phyloP scores from a whole-genome alignment of 2,329 filamentous ascomycete genomes.

The Trichoderma koningii region DNA sequence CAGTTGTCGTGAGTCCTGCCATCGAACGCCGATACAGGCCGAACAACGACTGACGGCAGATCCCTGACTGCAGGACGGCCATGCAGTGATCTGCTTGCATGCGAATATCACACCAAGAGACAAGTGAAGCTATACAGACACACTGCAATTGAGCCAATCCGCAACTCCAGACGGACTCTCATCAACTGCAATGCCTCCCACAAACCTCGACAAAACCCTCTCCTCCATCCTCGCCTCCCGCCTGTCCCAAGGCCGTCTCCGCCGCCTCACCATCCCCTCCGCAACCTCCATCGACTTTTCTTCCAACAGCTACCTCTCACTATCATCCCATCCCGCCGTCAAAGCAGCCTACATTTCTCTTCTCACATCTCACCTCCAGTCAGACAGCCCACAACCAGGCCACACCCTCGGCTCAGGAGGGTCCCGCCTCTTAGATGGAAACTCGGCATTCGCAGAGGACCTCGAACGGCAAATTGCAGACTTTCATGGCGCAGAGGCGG shows the following conservation, averaged over 20 bases:
- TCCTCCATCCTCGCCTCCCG: constrained; percentile 36
- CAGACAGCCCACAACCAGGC: constrained; percentile 20
- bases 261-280: constrained; percentile 59
- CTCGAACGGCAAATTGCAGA: constrained; percentile 51
- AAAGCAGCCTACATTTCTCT: constrained; percentile 65
- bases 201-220: constrained; percentile 36
- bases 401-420: constrained; percentile 51
- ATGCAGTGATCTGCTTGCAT: neutral
- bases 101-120: neutral
- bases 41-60: too few species aligned
- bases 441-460: constrained; percentile 47
- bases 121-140: neutral
- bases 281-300: constrained; percentile 73
- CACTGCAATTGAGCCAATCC: neutral
- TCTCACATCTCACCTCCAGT: constrained; percentile 47
- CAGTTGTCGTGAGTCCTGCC: too few species aligned
- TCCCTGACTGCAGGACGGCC: neutral
- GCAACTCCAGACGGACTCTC: neutral
- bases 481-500: constrained; percentile 51
- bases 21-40: too few species aligned
- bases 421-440: constrained; percentile 57
- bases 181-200: constrained; percentile 1
- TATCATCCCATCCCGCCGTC: constrained; percentile 53
- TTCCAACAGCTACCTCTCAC: constrained; percentile 79
- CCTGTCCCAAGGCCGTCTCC: constrained; percentile 42